A percentile compares a stretch with the other conserved stretches of the same genome.
Evolutionary conservation across 2,329 filamentous ascomycete species (phyloP).

Genomic region (Epichloe bromicola): DNA sequence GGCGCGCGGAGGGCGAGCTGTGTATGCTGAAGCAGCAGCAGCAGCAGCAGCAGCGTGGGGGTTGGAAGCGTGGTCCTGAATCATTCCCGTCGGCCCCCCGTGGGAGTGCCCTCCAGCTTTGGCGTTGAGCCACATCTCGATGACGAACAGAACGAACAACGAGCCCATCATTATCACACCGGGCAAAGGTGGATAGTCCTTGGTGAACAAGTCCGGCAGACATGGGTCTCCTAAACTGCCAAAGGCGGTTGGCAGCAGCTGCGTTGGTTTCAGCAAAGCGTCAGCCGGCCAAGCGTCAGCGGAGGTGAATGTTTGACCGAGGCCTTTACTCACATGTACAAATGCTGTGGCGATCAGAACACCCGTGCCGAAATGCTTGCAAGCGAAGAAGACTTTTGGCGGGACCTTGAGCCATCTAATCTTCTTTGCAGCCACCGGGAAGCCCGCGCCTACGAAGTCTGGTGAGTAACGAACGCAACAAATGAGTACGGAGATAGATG

Average conservation of each 20-base stretch:
- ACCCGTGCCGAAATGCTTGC: constrained; percentile 57
- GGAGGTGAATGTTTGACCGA: background rate
- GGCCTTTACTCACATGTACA: constrained; percentile 41
- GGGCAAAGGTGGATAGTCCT: constrained; percentile 46
- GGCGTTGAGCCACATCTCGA: constrained; percentile 48
- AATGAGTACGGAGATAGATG: background rate
- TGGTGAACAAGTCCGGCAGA: constrained; percentile 45
- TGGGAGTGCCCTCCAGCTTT: constrained; percentile 47
- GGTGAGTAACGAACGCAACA: background rate
- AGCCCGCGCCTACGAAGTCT: constrained; percentile 28
- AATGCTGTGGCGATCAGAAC: constrained; percentile 63
- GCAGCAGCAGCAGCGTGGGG: background rate
- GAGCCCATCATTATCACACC: constrained; percentile 54
- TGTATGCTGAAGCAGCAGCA: background rate
- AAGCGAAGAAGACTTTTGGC: constrained; percentile 44
- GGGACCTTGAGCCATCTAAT: constrained; percentile 45
- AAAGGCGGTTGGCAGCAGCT: constrained; percentile 49
- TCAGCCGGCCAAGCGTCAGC: constrained; percentile 1
- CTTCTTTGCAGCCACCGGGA: constrained; percentile 41
- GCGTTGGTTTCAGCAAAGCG: background rate
- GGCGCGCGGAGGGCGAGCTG: background rate
- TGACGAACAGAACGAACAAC: constrained; percentile 47
- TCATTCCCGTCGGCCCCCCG: constrained; percentile 37
- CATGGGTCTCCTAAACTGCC: constrained; percentile 37
- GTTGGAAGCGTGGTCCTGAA: background rate